A percentile compares a stretch with the other conserved stretches of the same genome.
Conservation (phyloP, 2,329 filamentous ascomycete genomes). For the Apiospora rasikravindrae region DNA sequence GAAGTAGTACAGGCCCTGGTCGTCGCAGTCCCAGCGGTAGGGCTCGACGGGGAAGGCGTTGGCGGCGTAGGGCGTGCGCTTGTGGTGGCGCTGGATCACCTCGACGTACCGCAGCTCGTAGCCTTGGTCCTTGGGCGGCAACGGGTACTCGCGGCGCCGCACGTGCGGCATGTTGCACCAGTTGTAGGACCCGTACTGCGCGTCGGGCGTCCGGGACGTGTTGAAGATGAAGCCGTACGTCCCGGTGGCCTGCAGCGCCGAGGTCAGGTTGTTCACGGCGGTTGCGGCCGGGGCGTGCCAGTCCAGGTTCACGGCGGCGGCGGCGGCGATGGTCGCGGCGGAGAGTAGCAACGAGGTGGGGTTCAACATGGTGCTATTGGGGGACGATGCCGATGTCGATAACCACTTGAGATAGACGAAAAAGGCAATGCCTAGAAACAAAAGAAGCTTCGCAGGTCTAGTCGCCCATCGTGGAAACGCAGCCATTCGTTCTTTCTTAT, state of each 20-base stretch:
- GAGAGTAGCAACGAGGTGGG: neutral
- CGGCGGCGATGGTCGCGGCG: neutral
- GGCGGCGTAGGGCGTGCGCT: conserved; percentile 78
- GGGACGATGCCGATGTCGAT: neutral
- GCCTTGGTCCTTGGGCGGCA: conserved; percentile 45
- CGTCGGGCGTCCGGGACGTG: conserved; percentile 61
- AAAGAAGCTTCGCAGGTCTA: neutral
- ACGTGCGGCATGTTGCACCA: conserved; percentile 91
- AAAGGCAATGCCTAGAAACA: neutral
- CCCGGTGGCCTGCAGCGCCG: conserved; percentile 63
- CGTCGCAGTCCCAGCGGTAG: conserved; percentile 74
- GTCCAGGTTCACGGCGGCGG: conserved; percentile 43
- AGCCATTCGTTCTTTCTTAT: neutral
- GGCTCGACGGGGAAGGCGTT: conserved; percentile 79
- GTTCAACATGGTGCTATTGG: neutral
- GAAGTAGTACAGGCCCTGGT: conserved; percentile 73
- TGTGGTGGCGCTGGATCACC: conserved; percentile 84
- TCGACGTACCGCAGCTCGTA: conserved; percentile 78
- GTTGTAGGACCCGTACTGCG: conserved; percentile 71
- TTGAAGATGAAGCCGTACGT: conserved; percentile 79
- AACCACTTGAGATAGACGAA: neutral
- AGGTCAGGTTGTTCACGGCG: conserved; percentile 64
- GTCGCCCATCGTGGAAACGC: neutral
- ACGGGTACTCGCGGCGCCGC: conserved; percentile 67
- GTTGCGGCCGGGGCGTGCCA: conserved; percentile 65